These are phyloP conservation scores for Aspergillus biplanus DNA, from an alignment of 495 filamentous ascomycete species.

Conservation along the genomic window DNA sequence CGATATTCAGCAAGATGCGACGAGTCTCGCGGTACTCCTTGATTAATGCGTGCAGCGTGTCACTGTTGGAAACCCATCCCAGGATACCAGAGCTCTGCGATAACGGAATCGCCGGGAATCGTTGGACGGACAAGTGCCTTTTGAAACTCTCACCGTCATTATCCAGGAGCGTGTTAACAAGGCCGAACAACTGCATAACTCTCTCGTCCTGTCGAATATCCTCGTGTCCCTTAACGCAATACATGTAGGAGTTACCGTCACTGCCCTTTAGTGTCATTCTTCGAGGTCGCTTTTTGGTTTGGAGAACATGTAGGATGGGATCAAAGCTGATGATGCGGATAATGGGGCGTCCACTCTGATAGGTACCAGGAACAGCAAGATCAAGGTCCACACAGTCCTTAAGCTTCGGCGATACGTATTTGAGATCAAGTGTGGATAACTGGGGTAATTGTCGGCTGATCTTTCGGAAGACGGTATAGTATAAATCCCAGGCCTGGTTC, in stretches of 20 bases:
- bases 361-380: constrained; percentile 92
- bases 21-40: constrained; percentile 95
- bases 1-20: constrained; percentile 97
- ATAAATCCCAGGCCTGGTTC: constrained; percentile 97
- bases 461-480: constrained; percentile 95
- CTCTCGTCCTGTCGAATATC: constrained; percentile 98
- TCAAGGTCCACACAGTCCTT: constrained; percentile 81
- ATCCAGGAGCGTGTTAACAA: constrained; percentile 90
- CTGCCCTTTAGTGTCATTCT: constrained; percentile 87
- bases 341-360: constrained; percentile 82
- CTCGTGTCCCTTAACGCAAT: constrained; percentile 93
- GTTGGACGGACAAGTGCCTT: constrained; percentile 91
- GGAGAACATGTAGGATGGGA: constrained; percentile 85
- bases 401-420: constrained; percentile 93
- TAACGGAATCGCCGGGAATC: constrained; percentile 91
- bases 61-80: constrained; percentile 97
- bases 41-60: constrained; percentile 94
- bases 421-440: constrained; percentile 87
- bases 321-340: constrained; percentile 90
- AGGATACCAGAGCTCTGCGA: constrained; percentile 94
- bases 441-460: constrained; percentile 93
- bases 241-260: constrained; percentile 84
- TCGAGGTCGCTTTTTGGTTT: constrained; percentile 92
- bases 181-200: constrained; percentile 98
- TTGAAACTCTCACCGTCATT: constrained; percentile 96